A percentile compares a stretch with the other conserved stretches of the same genome.
Conservation (phyloP, 495 filamentous ascomycete genomes). For the Talaromyces stipitatus region DNA sequence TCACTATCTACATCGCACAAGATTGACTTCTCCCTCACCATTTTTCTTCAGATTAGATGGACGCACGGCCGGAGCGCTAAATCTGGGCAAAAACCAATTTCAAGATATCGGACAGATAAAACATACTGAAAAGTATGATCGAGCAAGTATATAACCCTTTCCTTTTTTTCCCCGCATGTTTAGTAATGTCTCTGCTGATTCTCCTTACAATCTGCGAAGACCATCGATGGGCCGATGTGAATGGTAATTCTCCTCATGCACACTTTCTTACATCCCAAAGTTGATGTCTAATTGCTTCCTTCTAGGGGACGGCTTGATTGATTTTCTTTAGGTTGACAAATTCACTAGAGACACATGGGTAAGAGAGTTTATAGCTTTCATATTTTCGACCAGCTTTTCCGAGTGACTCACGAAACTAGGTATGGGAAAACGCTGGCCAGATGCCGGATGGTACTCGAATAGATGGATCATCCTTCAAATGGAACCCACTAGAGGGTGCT, state of each 20-base stretch:
- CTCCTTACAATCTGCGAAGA: background rate
- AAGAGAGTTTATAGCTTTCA: background rate
- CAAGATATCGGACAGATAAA: conserved; percentile 5
- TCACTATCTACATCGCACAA: too few relatives aligned
- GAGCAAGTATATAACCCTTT: background rate
- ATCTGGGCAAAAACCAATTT: background rate
- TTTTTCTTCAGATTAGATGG: too few relatives aligned
- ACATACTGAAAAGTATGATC: conserved; percentile 1
- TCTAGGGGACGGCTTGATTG: conserved; percentile 3
- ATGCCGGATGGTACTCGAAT: background rate
- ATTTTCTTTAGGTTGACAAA: conserved; percentile 18
- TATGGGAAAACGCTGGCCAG: conserved; percentile 3
- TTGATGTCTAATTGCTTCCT: too few relatives aligned
- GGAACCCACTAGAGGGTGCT: background rate
- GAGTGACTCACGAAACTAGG: background rate
- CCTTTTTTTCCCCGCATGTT: background rate
- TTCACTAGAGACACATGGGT: conserved; percentile 1
- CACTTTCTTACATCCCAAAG: background rate
- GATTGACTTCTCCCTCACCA: too few relatives aligned
- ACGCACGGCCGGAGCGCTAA: background rate
- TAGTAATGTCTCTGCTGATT: background rate
- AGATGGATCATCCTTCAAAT: conserved; percentile 5
- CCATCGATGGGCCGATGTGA: conserved; percentile 4
- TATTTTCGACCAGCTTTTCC: background rate
- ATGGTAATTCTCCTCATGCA: background rate